Evolutionary conservation across 495 filamentous ascomycete species (phyloP), one percentile per base, ranked within the genome.

Genomic region (Coniosporium apollinis): DNA sequence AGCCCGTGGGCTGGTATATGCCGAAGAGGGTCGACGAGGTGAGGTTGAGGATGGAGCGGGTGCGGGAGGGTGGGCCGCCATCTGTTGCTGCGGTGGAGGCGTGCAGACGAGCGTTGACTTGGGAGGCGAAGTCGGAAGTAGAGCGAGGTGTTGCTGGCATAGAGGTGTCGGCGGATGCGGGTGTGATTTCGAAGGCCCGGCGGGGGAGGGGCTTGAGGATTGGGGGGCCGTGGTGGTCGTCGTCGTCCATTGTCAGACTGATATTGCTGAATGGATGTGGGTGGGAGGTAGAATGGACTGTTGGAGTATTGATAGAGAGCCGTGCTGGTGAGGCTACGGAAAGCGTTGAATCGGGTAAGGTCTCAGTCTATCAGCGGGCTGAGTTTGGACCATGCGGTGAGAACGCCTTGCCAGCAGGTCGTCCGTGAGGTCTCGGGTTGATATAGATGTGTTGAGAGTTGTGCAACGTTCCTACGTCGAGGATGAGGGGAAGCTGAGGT

Each of bases 1-100:
- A 67, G 39, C 62, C 69, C 3, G 70, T 72, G 10, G 76, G 80
- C 8, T 72, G 68, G 60, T 89, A 96, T 51, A 96, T 97, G 29
- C 89, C 89, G 44, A 75, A 79, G 0, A 96, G 70, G 1, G 89
- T 94, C 2, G 81, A 82, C 10, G 79, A 74, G 19, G 85, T 94
- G 34, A 96, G 68, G 52, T 94, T 92, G 46, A 87, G 66, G 19
- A 82, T 66, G 2, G 85, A 93, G 33, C 74, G 70, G 19, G 76
- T 77, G 35, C 79, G 70, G 7, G 39, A 45, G 5, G 51, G 49
- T 15, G 39, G 36, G 50, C 66, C 37, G 0, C 15, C 18, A 17
- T 4, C 16, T 17, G 17, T 74, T 28, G 64, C 55, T 24, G 47
- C 50, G 35, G 48, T 43, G 19, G 56, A 48, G 28, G 48, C 50